Percentiles rank a stretch among this genome's conserved stretches.
Evolutionary conservation across 2,329 filamentous ascomycete species (phyloP).

Genomic region (Immersiporthe knoxdaviesiana): DNA sequence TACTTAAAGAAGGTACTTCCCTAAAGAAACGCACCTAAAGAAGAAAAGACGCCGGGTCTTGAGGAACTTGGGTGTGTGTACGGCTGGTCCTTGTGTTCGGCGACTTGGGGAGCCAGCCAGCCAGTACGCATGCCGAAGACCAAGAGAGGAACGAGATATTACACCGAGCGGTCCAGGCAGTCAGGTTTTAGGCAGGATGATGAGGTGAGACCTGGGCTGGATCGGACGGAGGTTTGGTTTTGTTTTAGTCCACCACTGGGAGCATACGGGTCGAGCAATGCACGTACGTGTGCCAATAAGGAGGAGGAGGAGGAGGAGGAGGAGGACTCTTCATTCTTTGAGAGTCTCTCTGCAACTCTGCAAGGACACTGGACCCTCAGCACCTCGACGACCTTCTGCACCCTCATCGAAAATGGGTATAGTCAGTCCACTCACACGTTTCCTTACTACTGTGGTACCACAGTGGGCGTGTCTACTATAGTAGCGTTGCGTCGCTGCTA

Average conservation of each 20-base stretch:
- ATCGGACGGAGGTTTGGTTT: no score
- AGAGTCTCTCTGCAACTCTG: no score
- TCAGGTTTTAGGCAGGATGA: constrained; percentile 12
- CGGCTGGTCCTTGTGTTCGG: not conserved
- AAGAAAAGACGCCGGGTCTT: not conserved
- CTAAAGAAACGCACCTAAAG: no score
- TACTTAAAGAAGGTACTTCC: not conserved
- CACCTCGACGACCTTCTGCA: no score
- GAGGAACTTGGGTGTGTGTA: not conserved
- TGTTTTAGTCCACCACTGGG: no score
- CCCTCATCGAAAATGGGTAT: no score
- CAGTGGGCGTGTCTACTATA: not conserved
- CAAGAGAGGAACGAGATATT: not conserved
- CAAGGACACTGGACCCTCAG: no score
- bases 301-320: no score
- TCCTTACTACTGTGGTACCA: not conserved
- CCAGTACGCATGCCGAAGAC: not conserved
- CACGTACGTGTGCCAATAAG: no score
- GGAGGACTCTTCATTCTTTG: no score
- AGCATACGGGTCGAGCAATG: no score
- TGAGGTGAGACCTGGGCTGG: constrained; percentile 20
- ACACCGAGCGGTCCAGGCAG: not conserved
- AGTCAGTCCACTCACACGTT: not conserved
- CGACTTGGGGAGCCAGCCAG: not conserved
- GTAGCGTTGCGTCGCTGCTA: constrained; percentile 1